Base-by-base conservation (phyloP, 441 rosid species). In the Monsonia emarginata region DNA sequence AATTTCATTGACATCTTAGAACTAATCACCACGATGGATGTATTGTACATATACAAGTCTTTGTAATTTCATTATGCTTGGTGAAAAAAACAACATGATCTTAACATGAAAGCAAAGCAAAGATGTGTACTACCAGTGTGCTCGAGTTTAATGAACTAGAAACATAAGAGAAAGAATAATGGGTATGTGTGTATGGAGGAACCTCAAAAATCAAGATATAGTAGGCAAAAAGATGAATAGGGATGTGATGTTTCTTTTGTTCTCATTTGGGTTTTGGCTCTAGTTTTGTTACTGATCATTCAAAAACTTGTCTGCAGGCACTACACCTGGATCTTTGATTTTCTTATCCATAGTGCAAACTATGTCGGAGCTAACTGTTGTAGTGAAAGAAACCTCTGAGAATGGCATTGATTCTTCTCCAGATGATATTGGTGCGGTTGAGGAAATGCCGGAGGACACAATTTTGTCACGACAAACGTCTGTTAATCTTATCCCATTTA, bases 401-500 rank as follows among this genome's bases (percentile, higher is more conserved):
- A 77, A 75, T 66, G 88, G 80, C 31, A 75, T 73, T 10, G 85
- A 76, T 72, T 75, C 76, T 25, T 78, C 85, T 34, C 85, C 73
- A 44, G 81, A 76, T 61, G 86, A 82, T 74, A 72, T 62, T 18
- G 76, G 81, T 42, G 67, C 72, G 62, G 46, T 79, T 11, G 87
- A 79, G 69, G 87, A 80, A 71, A 66, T 58, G 30, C 78, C 84
- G 0, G 84, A 83, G 63, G 87, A 83, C 26, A 68, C 83, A 9
- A 83, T 83, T 61, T 68, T 86, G 75, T 82, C 78, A 0, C 75
- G 77, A n/a, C 88, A 84, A 70, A 82, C 88, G 26, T 86, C 88
- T 36, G 81, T 86, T 46, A 82, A 81, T 75, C 88, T 83, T 27
- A 72, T 83, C 36, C 91, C 88, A 0, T 81, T 81, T 46, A 76